Conservation (phyloP, 2,329 filamentous ascomycete species). For the Fusarium brachygibbosum region DNA sequence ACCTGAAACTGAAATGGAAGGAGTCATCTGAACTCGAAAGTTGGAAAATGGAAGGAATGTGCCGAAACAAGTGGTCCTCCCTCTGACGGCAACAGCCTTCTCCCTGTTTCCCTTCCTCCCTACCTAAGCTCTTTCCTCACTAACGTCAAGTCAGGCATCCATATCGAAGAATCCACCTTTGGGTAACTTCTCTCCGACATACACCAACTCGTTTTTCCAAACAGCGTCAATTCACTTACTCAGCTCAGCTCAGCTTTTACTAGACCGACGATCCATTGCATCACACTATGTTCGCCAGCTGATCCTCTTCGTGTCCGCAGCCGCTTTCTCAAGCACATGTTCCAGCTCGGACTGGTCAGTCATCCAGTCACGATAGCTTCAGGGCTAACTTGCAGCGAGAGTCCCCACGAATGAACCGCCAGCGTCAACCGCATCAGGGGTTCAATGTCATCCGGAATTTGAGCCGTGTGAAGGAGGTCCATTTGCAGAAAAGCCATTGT, state of each 20-base stretch:
- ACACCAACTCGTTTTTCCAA: constrained; percentile 3
- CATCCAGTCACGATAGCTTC: constrained; percentile 31
- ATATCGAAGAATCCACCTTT: constrained; percentile 30
- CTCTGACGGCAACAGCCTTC: constrained; percentile 29
- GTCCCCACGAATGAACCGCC: constrained; percentile 16
- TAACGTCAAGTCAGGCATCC: constrained; percentile 25
- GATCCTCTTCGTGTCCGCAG: background rate
- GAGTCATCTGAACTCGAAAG: constrained; percentile 2
- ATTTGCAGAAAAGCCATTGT: constrained; percentile 43
- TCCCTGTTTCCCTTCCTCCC: constrained; percentile 1
- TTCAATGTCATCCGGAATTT: constrained; percentile 31
- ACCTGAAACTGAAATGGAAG: constrained; percentile 1
- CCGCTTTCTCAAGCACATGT: constrained; percentile 8
- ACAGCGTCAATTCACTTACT: background rate
- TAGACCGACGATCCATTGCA: background rate
- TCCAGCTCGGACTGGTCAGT: constrained; percentile 3
- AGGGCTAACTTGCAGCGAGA: constrained; percentile 22
- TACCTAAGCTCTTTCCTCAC: constrained; percentile 13
- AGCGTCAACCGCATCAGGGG: constrained; percentile 15
- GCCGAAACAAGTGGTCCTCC: constrained; percentile 20
- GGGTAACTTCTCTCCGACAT: constrained; percentile 17
- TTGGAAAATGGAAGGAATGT: constrained; percentile 30
- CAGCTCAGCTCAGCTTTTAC: background rate
- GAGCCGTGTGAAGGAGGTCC: constrained; percentile 26
- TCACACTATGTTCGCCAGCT: background rate